These are phyloP conservation scores for Flammula alnicola DNA, from an alignment of 1,284 basidiomycete species.

Conservation along the genomic window DNA sequence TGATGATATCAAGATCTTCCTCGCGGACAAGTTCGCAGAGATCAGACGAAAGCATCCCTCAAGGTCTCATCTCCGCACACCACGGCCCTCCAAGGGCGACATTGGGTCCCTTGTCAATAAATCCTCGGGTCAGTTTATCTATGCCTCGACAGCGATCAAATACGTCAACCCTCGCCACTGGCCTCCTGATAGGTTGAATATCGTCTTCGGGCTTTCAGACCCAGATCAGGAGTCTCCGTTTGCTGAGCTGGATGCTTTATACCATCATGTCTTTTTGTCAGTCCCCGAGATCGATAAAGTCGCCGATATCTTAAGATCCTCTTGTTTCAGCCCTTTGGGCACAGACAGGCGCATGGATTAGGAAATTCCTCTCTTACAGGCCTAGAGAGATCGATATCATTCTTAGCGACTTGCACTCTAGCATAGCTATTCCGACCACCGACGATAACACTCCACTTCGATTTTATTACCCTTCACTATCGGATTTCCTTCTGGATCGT, in stretches of 20 bases:
- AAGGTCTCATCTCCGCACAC: not conserved
- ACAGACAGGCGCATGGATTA: not conserved
- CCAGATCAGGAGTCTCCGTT: slow-evolving; percentile 12
- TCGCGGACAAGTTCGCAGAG: slow-evolving; percentile 10
- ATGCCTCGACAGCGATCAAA: slow-evolving; percentile 12
- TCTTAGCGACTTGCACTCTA: slow-evolving; percentile 16
- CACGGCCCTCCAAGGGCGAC: slow-evolving; percentile 9
- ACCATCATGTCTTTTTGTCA: slow-evolving; percentile 13
- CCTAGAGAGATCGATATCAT: slow-evolving; percentile 14
- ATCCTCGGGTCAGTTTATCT: slow-evolving; percentile 15
- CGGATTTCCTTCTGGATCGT: slow-evolving; percentile 18
- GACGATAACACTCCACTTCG: slow-evolving; percentile 8
- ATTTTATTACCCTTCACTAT: slow-evolving; percentile 19
- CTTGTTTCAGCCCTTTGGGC: slow-evolving; percentile 2
- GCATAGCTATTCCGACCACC: slow-evolving; percentile 12
- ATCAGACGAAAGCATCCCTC: slow-evolving; percentile 14
- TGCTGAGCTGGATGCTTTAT: slow-evolving; percentile 16
- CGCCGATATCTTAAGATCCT: slow-evolving; percentile 6
- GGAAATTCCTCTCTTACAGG: slow-evolving; percentile 12
- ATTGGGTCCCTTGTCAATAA: slow-evolving; percentile 5
- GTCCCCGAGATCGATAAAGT: slow-evolving; percentile 1
- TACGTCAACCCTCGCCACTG: slow-evolving; percentile 10
- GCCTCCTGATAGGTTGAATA: slow-evolving; percentile 10
- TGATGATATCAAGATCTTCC: slow-evolving; percentile 13
- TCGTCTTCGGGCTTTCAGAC: slow-evolving; percentile 8